Evolutionary conservation across 495 filamentous ascomycete genomes (phyloP).

Genomic region (Aspergillus sclerotiicarbonarius): DNA sequence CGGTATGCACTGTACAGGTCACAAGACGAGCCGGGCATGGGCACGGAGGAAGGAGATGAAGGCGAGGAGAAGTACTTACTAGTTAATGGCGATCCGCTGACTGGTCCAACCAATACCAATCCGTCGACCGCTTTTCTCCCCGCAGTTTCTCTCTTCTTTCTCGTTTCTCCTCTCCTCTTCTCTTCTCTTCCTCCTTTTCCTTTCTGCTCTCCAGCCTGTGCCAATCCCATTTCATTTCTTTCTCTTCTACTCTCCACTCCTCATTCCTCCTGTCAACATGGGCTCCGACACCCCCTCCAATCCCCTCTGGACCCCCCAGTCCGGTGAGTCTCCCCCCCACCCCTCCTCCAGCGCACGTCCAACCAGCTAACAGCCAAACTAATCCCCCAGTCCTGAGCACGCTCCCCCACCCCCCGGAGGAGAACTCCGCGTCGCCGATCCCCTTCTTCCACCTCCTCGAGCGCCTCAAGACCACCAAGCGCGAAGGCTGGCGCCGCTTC

Average conservation of each 20-base stretch:
- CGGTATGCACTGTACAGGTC: not conserved
- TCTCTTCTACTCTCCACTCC: not conserved
- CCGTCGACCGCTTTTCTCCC: slow-evolving; percentile 8
- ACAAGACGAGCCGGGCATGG: not conserved
- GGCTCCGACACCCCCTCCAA: slow-evolving; percentile 29
- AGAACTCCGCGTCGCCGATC: slow-evolving; percentile 69
- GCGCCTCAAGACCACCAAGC: slow-evolving; percentile 89
- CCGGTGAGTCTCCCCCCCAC: slow-evolving; percentile 18
- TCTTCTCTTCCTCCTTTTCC: slow-evolving; percentile 12
- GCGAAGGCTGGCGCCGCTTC: slow-evolving; percentile 93
- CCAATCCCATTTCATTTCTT: not conserved
- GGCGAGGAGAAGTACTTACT: not conserved
- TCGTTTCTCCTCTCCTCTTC: slow-evolving; percentile 5
- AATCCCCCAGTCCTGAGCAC: slow-evolving; percentile 40
- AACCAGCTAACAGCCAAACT: slow-evolving; percentile 1
- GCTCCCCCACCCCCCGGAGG: slow-evolving; percentile 49
- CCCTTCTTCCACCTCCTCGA: slow-evolving; percentile 92
- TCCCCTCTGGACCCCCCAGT: slow-evolving; percentile 29
- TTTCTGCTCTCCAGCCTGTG: slow-evolving; percentile 7
- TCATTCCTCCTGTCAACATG: slow-evolving; percentile 25
- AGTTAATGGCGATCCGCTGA: not conserved
- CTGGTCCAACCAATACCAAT: not conserved
- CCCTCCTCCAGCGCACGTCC: not conserved
- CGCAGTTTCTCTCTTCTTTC: slow-evolving; percentile 9
- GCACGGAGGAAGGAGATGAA: not conserved